A percentile compares a stretch with the other conserved stretches of the same genome.
Evolutionary conservation across 805 yeast species (phyloP).

Genomic region (Metschnikowia bowlesiae): DNA sequence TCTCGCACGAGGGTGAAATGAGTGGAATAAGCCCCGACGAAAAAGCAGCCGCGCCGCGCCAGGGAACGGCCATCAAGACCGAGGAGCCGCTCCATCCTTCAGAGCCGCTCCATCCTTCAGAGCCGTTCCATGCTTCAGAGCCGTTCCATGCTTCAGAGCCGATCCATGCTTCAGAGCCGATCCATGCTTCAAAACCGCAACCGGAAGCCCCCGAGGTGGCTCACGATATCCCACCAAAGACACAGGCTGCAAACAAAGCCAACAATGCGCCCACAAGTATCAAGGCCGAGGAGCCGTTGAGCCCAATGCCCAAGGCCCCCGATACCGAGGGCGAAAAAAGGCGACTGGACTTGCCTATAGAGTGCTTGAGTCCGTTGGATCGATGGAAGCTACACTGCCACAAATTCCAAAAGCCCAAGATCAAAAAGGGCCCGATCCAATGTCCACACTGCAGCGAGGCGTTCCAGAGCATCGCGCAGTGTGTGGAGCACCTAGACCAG

Average conservation of each 20-base stretch:
- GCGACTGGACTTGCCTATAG: background rate
- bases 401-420: background rate
- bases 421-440: background rate
- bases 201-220: too few relatives aligned
- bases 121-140: too few relatives aligned
- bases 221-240: too few relatives aligned
- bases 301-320: background rate
- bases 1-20: too few relatives aligned
- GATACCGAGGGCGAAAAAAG: background rate
- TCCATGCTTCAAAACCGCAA: too few relatives aligned
- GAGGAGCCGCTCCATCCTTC: background rate
- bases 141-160: too few relatives aligned
- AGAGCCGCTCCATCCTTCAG: too few relatives aligned
- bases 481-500: constrained; percentile 9
- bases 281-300: background rate
- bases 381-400: constrained; percentile 1
- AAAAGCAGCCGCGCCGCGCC: too few relatives aligned
- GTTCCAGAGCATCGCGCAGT: constrained; percentile 9
- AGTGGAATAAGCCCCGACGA: too few relatives aligned
- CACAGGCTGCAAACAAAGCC: too few relatives aligned
- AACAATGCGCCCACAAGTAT: too few relatives aligned
- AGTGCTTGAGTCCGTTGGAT: background rate
- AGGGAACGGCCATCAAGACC: background rate
- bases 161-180: too few relatives aligned
- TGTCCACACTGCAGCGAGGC: constrained; percentile 14